phyloP scores from a whole-genome alignment of 2,329 filamentous ascomycete species.

The Rhinocladiella mackenziei region DNA sequence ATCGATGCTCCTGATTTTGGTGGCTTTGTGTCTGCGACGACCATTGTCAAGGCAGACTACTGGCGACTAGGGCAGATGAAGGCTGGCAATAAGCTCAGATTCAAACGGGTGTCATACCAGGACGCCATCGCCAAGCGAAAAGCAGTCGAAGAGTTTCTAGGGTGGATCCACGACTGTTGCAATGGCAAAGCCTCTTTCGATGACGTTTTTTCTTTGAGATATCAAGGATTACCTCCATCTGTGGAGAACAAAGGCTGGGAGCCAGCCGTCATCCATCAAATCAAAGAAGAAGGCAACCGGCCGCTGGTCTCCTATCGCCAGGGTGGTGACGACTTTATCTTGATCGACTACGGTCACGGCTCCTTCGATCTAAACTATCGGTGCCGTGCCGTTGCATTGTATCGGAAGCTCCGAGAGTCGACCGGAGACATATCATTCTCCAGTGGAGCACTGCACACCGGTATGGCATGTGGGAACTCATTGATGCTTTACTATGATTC shows the following conservation, averaged over 20 bases:
- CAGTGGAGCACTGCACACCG: conserved; percentile 44
- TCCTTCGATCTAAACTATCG: conserved; percentile 55
- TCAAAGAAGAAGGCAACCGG: conserved; percentile 35
- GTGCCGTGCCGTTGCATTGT: conserved; percentile 53
- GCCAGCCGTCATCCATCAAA: conserved; percentile 36
- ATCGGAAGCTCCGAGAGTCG: conserved; percentile 43
- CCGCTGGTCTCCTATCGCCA: conserved; percentile 43
- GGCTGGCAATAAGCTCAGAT: conserved; percentile 54
- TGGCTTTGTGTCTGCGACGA: conserved; percentile 56
- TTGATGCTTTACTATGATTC: conserved; percentile 47
- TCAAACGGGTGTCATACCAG: conserved; percentile 49
- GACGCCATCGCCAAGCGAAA: conserved; percentile 47
- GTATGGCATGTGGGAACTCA: conserved; percentile 48
- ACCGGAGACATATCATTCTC: conserved; percentile 38
- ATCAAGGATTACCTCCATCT: conserved; percentile 26
- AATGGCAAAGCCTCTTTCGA: conserved; percentile 34
- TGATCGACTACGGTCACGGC: conserved; percentile 57
- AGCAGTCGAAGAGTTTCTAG: conserved; percentile 45
- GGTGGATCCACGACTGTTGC: conserved; percentile 41
- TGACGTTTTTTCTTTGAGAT: conserved; percentile 34
- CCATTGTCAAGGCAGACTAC: conserved; percentile 54
- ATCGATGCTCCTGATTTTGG: conserved; percentile 59
- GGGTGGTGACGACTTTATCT: conserved; percentile 50
- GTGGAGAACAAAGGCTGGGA: conserved; percentile 28
- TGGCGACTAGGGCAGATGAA: conserved; percentile 62